phyloP scores from a whole-genome alignment of 345 rosid species.

The Noccaea bulbosa region DNA sequence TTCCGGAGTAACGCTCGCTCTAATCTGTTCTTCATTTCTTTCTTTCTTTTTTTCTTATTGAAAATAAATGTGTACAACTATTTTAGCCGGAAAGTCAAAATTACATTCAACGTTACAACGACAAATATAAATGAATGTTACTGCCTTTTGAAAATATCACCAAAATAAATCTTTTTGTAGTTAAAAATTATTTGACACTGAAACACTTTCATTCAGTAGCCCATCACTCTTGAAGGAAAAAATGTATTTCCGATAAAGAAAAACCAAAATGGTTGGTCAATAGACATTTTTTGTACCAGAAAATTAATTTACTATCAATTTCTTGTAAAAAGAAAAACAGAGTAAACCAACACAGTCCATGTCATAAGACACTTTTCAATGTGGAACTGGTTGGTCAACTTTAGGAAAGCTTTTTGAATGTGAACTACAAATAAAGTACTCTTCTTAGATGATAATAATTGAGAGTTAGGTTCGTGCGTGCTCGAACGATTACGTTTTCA shows the following conservation, averaged over 20 bases:
- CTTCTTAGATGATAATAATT: neutral
- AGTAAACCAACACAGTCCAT: conserved; percentile 1
- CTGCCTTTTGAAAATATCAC: no score
- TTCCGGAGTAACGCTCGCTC: conserved; percentile 39
- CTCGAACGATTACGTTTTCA: conserved; percentile 26
- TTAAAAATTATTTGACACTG: no score
- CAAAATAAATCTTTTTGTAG: no score
- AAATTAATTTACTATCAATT: neutral
- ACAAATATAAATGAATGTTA: no score
- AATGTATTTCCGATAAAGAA: no score
- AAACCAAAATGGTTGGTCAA: no score
- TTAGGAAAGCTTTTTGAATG: conserved; percentile 11
- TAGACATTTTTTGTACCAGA: neutral
- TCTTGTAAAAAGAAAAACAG: neutral
- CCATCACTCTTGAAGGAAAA: no score
- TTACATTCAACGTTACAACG: no score
- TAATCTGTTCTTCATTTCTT: neutral
- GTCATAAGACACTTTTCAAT: neutral
- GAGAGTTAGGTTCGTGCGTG: conserved; percentile 34
- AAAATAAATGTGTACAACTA: neutral
- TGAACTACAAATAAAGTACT: conserved; percentile 30
- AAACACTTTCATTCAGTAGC: no score
- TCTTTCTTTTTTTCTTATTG: neutral
- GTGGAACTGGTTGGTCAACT: conserved; percentile 37
- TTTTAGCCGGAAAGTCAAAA: no score